These are phyloP conservation scores for Breviolum minutum DNA, from an alignment of 73 alveolate genomes.

Conservation along the genomic window DNA sequence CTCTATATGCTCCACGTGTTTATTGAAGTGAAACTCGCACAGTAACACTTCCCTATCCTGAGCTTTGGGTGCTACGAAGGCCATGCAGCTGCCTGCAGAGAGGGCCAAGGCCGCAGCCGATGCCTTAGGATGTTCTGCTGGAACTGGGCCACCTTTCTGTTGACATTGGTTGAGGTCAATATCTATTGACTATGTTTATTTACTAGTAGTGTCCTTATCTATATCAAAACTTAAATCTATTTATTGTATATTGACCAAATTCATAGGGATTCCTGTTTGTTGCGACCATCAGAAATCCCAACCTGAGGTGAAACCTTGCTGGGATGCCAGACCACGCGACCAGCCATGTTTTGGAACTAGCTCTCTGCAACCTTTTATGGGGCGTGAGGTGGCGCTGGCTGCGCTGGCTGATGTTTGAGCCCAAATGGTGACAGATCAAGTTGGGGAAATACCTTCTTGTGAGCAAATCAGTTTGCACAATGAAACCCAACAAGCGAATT, in stretches of 20 bases:
- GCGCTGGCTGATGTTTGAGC: not conserved
- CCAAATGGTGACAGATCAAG: too few species aligned
- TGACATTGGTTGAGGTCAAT: not conserved
- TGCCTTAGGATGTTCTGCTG: not conserved
- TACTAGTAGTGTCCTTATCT: not conserved
- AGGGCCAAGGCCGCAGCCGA: constrained; percentile 64
- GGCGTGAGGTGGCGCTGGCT: not conserved
- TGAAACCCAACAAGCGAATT: too few species aligned
- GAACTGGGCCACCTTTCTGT: not conserved
- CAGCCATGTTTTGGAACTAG: not conserved
- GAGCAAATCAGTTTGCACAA: not conserved
- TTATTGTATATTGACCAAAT: too few species aligned
- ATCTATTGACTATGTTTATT: not conserved
- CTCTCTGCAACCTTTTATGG: not conserved
- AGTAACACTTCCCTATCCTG: not conserved
- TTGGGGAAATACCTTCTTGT: not conserved
- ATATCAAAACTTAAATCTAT: not conserved
- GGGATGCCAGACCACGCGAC: not conserved
- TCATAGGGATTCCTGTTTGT: not conserved
- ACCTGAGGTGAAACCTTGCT: not conserved
- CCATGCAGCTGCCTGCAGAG: constrained; percentile 62
- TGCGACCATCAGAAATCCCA: not conserved
- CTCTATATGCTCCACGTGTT: not conserved
- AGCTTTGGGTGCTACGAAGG: constrained; percentile 48
- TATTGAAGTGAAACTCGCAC: not conserved